Evolutionary conservation across 2,329 filamentous ascomycete genomes (phyloP).

Genomic region (Fusarium udum): DNA sequence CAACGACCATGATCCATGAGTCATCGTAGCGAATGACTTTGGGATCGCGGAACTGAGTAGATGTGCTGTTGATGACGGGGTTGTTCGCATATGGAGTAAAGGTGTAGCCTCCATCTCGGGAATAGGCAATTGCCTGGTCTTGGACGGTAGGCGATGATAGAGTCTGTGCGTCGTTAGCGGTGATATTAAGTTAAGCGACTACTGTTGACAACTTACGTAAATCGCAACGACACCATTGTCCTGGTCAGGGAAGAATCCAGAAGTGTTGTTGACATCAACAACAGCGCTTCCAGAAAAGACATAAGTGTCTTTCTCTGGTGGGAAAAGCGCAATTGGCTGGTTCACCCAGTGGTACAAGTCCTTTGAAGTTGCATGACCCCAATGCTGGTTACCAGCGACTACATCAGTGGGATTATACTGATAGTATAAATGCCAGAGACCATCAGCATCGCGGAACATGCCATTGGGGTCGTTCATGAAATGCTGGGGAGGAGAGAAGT

Average conservation of each 20-base stretch:
- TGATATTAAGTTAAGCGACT: not conserved
- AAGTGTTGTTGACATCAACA: constrained; percentile 70
- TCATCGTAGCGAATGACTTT: constrained; percentile 68
- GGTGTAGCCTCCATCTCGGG: constrained; percentile 67
- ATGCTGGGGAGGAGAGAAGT: constrained; percentile 62
- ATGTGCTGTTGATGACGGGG: constrained; percentile 66
- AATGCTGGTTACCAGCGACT: constrained; percentile 69
- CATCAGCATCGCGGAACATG: constrained; percentile 66
- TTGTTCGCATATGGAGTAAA: constrained; percentile 69
- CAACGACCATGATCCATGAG: constrained; percentile 67
- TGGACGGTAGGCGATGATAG: constrained; percentile 47
- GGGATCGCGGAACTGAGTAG: constrained; percentile 70
- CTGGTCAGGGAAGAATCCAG: constrained; percentile 70
- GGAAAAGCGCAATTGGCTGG: constrained; percentile 69
- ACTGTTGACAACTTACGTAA: constrained; percentile 39
- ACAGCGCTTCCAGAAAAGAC: constrained; percentile 67
- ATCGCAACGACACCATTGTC: constrained; percentile 68
- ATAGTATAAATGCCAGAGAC: constrained; percentile 72
- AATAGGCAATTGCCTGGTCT: constrained; percentile 70
- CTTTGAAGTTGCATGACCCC: constrained; percentile 71
- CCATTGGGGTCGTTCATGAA: constrained; percentile 74
- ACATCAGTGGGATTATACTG: constrained; percentile 59
- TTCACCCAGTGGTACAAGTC: constrained; percentile 73
- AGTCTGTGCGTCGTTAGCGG: constrained; percentile 20
- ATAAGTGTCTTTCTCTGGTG: constrained; percentile 53